Evolutionary conservation across 768 basidiomycete genomes (phyloP).

Genomic region (Calvatia gigantea): DNA sequence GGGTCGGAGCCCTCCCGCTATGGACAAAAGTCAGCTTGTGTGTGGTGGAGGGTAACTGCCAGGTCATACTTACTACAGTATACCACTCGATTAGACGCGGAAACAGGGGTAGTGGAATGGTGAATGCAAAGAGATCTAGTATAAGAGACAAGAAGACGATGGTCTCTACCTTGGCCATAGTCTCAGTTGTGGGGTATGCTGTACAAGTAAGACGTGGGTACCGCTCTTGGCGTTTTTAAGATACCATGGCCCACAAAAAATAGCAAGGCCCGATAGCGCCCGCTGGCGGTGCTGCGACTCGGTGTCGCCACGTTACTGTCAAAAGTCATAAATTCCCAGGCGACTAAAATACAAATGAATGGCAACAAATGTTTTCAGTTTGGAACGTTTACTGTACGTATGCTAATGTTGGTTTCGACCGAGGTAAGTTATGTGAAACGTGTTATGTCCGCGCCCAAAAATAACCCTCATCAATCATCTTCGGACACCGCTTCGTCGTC

Average conservation of each 20-base stretch:
- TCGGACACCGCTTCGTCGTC: conserved; percentile 13
- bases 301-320: not conserved
- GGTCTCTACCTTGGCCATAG: conserved; percentile 68
- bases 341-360: no score
- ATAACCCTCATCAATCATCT: not conserved
- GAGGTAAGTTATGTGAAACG: no score
- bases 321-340: no score
- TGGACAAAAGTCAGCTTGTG: conserved; percentile 6
- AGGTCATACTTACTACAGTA: conserved; percentile 50
- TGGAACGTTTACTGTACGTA: no score
- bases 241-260: no score
- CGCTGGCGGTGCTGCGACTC: no score
- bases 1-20: conserved; percentile 74
- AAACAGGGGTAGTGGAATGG: conserved; percentile 93
- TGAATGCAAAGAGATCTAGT: conserved; percentile 88
- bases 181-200: not conserved
- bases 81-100: conserved; percentile 98
- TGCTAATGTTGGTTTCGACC: no score
- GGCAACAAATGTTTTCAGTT: no score
- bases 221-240: no score
- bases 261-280: no score
- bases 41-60: not conserved
- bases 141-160: conserved; percentile 90
- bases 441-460: no score
- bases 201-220: not conserved